Percentiles rank a stretch among this genome's conserved stretches.
phyloP scores from a whole-genome alignment of 1,139 yeast genomes.

The Yamadazyma diospyri region DNA sequence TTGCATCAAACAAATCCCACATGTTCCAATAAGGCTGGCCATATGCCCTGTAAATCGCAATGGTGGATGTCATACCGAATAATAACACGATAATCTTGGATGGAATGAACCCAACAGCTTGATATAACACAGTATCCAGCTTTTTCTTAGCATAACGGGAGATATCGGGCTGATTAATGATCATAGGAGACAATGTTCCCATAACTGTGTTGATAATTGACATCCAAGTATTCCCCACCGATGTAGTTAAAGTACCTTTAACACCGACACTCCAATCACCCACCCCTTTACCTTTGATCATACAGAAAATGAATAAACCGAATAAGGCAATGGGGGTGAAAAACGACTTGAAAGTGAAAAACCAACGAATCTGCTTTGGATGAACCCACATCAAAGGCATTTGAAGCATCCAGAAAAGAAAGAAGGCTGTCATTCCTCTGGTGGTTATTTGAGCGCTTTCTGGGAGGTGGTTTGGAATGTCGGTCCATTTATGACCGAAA shows the following conservation, averaged over 20 bases:
- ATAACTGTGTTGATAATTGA: slow-evolving; percentile 13
- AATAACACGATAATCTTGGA: slow-evolving; percentile 12
- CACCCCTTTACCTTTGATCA: slow-evolving; percentile 14
- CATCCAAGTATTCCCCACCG: slow-evolving; percentile 15
- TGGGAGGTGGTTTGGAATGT: slow-evolving; percentile 13
- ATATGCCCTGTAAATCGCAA: slow-evolving; percentile 13
- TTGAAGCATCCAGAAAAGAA: slow-evolving; percentile 14
- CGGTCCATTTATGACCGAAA: slow-evolving; percentile 15
- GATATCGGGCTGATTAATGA: slow-evolving; percentile 16
- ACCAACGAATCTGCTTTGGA: slow-evolving; percentile 14
- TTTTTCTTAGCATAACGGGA: slow-evolving; percentile 15
- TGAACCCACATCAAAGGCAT: slow-evolving; percentile 16
- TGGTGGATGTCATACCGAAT: slow-evolving; percentile 14
- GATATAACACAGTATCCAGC: slow-evolving; percentile 14
- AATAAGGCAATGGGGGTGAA: slow-evolving; percentile 15
- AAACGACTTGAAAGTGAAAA: slow-evolving; percentile 14
- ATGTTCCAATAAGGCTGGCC: slow-evolving; percentile 15
- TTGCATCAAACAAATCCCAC: slow-evolving; percentile 16
- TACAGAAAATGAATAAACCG: slow-evolving; percentile 14
- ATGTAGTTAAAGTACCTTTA: slow-evolving; percentile 4
- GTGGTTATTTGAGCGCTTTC: slow-evolving; percentile 13
- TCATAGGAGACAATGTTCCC: slow-evolving; percentile 17
- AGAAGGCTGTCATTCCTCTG: slow-evolving; percentile 12
- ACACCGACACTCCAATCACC: slow-evolving; percentile 15
- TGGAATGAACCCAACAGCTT: slow-evolving; percentile 16